phyloP scores from a whole-genome alignment of 2,329 filamentous ascomycete species.

The Teratosphaeria gauchensis region DNA sequence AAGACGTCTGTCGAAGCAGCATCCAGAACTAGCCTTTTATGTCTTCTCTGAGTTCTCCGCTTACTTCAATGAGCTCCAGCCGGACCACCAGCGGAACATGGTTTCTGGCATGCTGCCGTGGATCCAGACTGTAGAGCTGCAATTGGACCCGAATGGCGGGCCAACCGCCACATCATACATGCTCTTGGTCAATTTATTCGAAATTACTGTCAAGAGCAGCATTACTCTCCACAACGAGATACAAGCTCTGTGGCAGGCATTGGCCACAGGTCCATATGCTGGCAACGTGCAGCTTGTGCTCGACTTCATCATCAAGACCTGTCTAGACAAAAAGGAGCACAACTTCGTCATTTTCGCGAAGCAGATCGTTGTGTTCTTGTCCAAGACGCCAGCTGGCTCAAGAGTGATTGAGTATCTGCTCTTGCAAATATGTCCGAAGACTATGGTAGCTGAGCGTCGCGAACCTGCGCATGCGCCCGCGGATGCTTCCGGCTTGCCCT shows the following conservation, averaged over 20 bases:
- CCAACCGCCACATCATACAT: slow-evolving; percentile 91
- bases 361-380: slow-evolving; percentile 93
- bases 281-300: slow-evolving; percentile 91
- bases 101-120: slow-evolving; percentile 90
- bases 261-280: slow-evolving; percentile 83
- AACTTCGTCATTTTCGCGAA: slow-evolving; percentile 98
- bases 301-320: slow-evolving; percentile 92
- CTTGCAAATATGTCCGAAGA: slow-evolving; percentile 81
- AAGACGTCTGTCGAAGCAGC: slow-evolving; percentile 75
- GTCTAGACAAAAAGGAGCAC: slow-evolving; percentile 86
- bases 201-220: slow-evolving; percentile 90
- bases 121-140: slow-evolving; percentile 89
- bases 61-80: slow-evolving; percentile 78
- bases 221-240: slow-evolving; percentile 89
- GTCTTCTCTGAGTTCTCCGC: slow-evolving; percentile 93
- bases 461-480: slow-evolving; percentile 59
- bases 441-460: slow-evolving; percentile 90
- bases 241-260: slow-evolving; percentile 91
- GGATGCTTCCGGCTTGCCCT: slow-evolving; percentile 68
- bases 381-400: slow-evolving; percentile 71
- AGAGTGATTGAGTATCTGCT: slow-evolving; percentile 92
- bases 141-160: slow-evolving; percentile 81
- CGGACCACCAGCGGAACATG: slow-evolving; percentile 77
- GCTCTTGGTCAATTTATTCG: slow-evolving; percentile 84
- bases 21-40: slow-evolving; percentile 80